Percentiles rank a stretch among this genome's conserved stretches.
Evolutionary conservation across 2,329 filamentous ascomycete species (phyloP).

Genomic region (Microascus cirrosus): DNA sequence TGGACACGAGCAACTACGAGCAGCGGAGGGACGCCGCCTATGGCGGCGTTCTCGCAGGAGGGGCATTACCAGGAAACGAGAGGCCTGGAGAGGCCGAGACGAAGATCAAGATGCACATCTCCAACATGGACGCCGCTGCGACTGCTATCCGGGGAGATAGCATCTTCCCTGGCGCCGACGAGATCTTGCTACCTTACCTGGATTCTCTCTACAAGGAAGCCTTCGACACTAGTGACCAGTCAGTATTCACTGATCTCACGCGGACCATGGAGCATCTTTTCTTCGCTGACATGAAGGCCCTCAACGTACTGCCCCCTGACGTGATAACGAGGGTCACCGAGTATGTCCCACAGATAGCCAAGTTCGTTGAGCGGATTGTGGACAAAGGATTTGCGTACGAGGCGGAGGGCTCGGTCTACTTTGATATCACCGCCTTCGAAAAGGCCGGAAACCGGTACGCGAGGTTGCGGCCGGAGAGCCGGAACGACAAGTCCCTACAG

Average conservation of each 20-base stretch:
- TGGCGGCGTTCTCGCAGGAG: constrained; percentile 40
- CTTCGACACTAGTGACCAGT: constrained; percentile 50
- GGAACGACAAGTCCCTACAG: constrained; percentile 70
- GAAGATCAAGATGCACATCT: constrained; percentile 84
- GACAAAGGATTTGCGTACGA: constrained; percentile 80
- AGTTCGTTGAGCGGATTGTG: constrained; percentile 73
- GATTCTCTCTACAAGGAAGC: constrained; percentile 57
- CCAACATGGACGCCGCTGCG: constrained; percentile 43
- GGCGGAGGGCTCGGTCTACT: constrained; percentile 80
- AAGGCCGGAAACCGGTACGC: constrained; percentile 77
- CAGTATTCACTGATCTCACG: constrained; percentile 78
- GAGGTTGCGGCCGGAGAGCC: constrained; percentile 72
- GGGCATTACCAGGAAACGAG: constrained; percentile 42
- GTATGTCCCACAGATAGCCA: constrained; percentile 77
- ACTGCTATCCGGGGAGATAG: constrained; percentile 33
- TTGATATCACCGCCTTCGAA: constrained; percentile 82
- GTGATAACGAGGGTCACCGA: constrained; percentile 84
- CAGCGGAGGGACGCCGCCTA: constrained; percentile 40
- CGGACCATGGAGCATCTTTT: constrained; percentile 81
- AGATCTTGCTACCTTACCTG: constrained; percentile 71
- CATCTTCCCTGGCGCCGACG: constrained; percentile 45
- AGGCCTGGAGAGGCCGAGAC: constrained; percentile 66
- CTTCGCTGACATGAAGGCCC: constrained; percentile 71
- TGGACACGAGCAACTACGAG: constrained; percentile 39
- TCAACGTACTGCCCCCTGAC: constrained; percentile 78